These are phyloP conservation scores for Syzygium malaccense DNA, from an alignment of 441 rosid genomes.

Conservation along the genomic window DNA sequence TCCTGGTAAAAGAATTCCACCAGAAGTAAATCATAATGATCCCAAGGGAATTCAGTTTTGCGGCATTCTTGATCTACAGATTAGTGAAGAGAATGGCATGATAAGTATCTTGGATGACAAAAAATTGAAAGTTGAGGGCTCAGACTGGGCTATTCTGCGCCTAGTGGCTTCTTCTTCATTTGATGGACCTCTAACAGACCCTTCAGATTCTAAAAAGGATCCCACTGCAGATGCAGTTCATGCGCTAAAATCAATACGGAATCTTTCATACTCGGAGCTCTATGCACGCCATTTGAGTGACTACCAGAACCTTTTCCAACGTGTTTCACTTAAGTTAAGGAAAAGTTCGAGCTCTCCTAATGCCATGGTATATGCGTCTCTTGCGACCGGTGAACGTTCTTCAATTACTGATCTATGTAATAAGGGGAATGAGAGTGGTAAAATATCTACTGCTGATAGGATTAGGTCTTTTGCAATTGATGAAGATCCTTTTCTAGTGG, in stretches of 20 bases:
- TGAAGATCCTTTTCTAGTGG: conserved; percentile 20
- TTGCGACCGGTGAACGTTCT: neutral
- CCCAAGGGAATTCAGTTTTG: conserved; percentile 12
- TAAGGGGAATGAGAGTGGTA: neutral
- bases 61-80: conserved; percentile 7
- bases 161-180: conserved; percentile 14
- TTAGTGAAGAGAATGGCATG: conserved; percentile 4
- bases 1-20: conserved; percentile 14
- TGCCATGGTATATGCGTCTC: neutral
- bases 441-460: conserved; percentile 11
- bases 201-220: conserved; percentile 11
- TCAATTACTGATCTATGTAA: neutral
- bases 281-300: conserved; percentile 12
- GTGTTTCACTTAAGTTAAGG: conserved; percentile 13
- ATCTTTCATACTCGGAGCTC: conserved; percentile 9
- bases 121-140: conserved; percentile 12
- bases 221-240: conserved; percentile 1
- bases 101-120: conserved; percentile 5
- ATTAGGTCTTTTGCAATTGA: conserved; percentile 11
- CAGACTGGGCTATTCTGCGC: conserved; percentile 13
- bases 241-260: conserved; percentile 5
- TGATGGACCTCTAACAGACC: conserved; percentile 9
- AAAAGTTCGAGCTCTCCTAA: neutral
- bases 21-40: neutral
- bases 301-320: conserved; percentile 17